phyloP scores from a whole-genome alignment of 345 rosid species.

The Populus nigra region DNA sequence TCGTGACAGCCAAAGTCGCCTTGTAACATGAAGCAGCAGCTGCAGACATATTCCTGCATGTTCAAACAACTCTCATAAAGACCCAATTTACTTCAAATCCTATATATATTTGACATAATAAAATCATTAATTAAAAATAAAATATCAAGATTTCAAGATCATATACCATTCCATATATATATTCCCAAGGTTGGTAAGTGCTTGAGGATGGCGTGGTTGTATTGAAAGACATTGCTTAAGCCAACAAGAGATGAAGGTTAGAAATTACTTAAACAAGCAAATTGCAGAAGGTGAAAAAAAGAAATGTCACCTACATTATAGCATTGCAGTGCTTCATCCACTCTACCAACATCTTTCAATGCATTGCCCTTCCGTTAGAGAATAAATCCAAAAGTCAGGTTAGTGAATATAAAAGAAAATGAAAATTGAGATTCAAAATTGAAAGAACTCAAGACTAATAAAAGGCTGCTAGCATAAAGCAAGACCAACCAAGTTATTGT shows the following conservation, averaged over 20 bases:
- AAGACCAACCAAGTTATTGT: conserved; percentile 82
- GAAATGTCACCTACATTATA: conserved; percentile 56
- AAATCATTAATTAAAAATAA: background rate
- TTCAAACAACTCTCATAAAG: conserved; percentile 18
- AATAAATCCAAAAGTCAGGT: background rate
- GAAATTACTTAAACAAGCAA: background rate
- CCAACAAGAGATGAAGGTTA: conserved; percentile 6
- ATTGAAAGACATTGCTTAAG: conserved; percentile 88
- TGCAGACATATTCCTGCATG: conserved; percentile 70
- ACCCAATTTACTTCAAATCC: background rate
- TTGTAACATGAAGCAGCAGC: conserved; percentile 83
- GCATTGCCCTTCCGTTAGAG: conserved; percentile 76
- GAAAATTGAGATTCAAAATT: background rate
- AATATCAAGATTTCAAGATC: conserved; percentile 10
- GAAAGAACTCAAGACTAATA: background rate
- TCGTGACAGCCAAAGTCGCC: conserved; percentile 84
- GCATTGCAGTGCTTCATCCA: conserved; percentile 93
- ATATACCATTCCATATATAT: conserved; percentile 95
- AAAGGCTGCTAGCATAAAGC: conserved; percentile 1
- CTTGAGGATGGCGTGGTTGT: conserved; percentile 94
- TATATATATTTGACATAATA: background rate
- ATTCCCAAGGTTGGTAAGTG: conserved; percentile 95
- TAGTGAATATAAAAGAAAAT: background rate
- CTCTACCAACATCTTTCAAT: conserved; percentile 82
- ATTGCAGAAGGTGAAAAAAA: background rate